Evolutionary conservation across 2,329 filamentous ascomycete species (phyloP).

Genomic region (Fusarium mundagurra): DNA sequence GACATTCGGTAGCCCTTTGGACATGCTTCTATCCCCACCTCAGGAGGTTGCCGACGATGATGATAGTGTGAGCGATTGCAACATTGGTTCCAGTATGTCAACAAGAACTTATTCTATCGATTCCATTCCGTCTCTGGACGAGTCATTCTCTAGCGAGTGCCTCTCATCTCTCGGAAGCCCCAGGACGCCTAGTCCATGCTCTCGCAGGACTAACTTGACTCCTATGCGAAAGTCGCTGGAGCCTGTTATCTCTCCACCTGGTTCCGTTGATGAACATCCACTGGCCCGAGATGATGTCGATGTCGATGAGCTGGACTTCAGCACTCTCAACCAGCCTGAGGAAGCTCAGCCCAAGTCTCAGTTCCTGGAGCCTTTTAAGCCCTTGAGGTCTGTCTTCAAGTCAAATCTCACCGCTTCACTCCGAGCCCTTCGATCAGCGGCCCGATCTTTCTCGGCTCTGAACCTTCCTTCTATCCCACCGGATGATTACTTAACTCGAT

Average conservation of each 20-base stretch:
- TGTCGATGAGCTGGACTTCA: conserved; percentile 58
- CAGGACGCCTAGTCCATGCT: conserved; percentile 49
- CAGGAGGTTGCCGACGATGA: conserved; percentile 65
- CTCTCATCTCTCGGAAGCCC: conserved; percentile 62
- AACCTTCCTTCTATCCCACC: conserved; percentile 72
- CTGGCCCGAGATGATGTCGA: conserved; percentile 49
- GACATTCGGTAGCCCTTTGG: conserved; percentile 64
- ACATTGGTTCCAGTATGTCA: conserved; percentile 62
- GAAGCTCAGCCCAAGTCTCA: conserved; percentile 49
- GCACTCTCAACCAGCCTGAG: conserved; percentile 54
- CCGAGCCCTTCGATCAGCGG: conserved; percentile 70
- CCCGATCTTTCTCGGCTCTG: conserved; percentile 69
- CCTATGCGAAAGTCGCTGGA: conserved; percentile 61
- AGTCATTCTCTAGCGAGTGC: conserved; percentile 62
- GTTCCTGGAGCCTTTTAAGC: conserved; percentile 54
- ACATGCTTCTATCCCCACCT: conserved; percentile 68
- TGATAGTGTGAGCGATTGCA: conserved; percentile 61
- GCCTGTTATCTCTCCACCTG: conserved; percentile 65
- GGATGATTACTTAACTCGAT: conserved; percentile 73
- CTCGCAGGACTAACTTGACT: conserved; percentile 49
- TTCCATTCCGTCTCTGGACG: conserved; percentile 68
- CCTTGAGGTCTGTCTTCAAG: conserved; percentile 69
- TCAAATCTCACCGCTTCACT: conserved; percentile 75
- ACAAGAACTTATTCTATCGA: conserved; percentile 67
- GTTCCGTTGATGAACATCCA: conserved; percentile 62